Percentiles rank a stretch among this genome's conserved stretches.
These are phyloP conservation scores for Cryphonectria nitschkei DNA, from an alignment of 2,329 filamentous ascomycete genomes.

Conservation along the genomic window DNA sequence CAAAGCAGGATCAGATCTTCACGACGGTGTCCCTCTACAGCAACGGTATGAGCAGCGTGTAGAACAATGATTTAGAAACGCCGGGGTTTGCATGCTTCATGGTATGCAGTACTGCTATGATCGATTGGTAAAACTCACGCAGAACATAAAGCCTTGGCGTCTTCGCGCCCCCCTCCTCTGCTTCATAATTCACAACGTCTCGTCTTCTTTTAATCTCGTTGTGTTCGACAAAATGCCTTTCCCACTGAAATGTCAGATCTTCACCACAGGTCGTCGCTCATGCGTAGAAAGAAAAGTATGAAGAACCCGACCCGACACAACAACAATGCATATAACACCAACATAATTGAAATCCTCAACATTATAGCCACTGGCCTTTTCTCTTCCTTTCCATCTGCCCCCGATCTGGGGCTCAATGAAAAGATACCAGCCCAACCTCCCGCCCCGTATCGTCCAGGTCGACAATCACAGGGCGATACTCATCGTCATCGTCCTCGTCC, in stretches of 20 bases:
- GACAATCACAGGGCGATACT: conserved; percentile 58
- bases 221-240: not conserved
- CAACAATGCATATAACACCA: not conserved
- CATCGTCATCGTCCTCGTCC: conserved; percentile 50
- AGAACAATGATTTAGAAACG: not conserved
- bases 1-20: too few species aligned
- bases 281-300: not conserved
- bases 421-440: conserved; percentile 56
- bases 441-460: conserved; percentile 56
- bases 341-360: not conserved
- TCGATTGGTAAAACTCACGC: not conserved
- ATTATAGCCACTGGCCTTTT: not conserved
- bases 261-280: not conserved
- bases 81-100: not conserved
- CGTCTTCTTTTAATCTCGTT: not conserved
- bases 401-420: conserved; percentile 34
- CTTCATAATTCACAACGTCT: not conserved
- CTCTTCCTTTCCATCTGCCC: not conserved
- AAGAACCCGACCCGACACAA: not conserved
- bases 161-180: not conserved
- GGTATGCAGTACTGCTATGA: not conserved
- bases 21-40: not conserved
- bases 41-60: not conserved
- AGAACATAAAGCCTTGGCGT: not conserved
- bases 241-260: not conserved